These are phyloP conservation scores for Jackrogersella multiformis DNA, from an alignment of 495 filamentous ascomycete species.

Conservation along the genomic window DNA sequence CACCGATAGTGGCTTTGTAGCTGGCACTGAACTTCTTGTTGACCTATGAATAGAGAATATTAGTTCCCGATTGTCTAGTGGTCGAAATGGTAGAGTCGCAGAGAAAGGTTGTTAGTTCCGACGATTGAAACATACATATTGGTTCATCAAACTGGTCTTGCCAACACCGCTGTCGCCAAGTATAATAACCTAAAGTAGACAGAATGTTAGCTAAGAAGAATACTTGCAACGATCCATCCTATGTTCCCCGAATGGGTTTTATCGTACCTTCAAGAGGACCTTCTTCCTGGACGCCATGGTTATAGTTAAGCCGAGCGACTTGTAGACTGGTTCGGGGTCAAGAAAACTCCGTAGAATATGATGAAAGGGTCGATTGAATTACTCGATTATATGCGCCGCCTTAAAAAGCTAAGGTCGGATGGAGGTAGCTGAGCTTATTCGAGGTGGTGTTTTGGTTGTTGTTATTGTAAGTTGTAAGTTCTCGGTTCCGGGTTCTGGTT, in stretches of 20 bases:
- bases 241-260: neutral
- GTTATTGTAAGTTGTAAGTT: constrained; percentile 29
- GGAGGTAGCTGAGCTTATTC: neutral
- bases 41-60: constrained; percentile 67
- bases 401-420: neutral
- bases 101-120: constrained; percentile 5
- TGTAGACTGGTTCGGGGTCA: neutral
- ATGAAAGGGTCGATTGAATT: neutral
- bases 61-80: constrained; percentile 9
- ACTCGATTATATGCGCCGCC: constrained; percentile 2
- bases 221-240: neutral
- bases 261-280: constrained; percentile 88
- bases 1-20: constrained; percentile 99
- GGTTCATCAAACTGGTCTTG: constrained; percentile 99
- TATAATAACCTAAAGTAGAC: constrained; percentile 86
- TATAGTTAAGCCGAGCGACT: constrained; percentile 30
- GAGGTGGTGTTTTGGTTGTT: constrained; percentile 11
- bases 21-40: constrained; percentile 99
- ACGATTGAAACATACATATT: constrained; percentile 82
- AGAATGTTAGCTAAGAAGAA: constrained; percentile 11
- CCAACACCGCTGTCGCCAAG: constrained; percentile 97
- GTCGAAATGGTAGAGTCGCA: constrained; percentile 5
- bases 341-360: neutral
- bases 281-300: constrained; percentile 95
- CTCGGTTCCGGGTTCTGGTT: constrained; percentile 20